Base-by-base conservation (phyloP, 495 filamentous ascomycete genomes). In the Talaromyces wortmannii region DNA sequence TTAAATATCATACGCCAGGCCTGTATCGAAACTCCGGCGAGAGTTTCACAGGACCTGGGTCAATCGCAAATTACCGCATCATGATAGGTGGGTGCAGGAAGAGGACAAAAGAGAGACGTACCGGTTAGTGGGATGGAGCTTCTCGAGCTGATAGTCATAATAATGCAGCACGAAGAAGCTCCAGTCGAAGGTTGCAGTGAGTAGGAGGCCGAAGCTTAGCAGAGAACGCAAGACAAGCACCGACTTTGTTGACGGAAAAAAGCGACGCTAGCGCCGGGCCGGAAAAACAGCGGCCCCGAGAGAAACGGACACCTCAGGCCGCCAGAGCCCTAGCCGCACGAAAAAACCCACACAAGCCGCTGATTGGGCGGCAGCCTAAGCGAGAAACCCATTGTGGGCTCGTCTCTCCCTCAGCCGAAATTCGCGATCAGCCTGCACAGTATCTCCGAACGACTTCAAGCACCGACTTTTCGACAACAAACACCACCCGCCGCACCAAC, bases 21-120 rank as follows among this genome's bases (percentile, higher is more conserved):
- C 80, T 85, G 85, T 88, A 86, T 84, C 74, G 82, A 88, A 76
- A 78, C 85, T 80, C 89, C 81, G 89, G 91, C 90, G 84, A 85
- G 88, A 81, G 86, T 71, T 75, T 88, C 90, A 86, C 84, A 85
- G 80, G 72, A 70, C 68, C 73, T 67, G 73, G 74, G 85, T 96
- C 90, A 91, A 91, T 91, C 91, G 91, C 91, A 96, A 96, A 96
- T 96, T 96, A 94, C 88, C 70, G 81, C 90, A 92, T 95, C 91
- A 90, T 86, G 56, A 23, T 69, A 59, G 78, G 36, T 50, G 44
- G 42, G 54, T 31, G 29, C 18, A 32, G 31, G 33, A 48, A 42
- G 8, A 59, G 52, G 36, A 16, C 10, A 23, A 42, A 7, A 29
- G 48, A n/a, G 45, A 6, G 51, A 53, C 43, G 13, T 53, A 53